Conservation (phyloP, 169 alveolate species). For the Sarcocystis neurona region DNA sequence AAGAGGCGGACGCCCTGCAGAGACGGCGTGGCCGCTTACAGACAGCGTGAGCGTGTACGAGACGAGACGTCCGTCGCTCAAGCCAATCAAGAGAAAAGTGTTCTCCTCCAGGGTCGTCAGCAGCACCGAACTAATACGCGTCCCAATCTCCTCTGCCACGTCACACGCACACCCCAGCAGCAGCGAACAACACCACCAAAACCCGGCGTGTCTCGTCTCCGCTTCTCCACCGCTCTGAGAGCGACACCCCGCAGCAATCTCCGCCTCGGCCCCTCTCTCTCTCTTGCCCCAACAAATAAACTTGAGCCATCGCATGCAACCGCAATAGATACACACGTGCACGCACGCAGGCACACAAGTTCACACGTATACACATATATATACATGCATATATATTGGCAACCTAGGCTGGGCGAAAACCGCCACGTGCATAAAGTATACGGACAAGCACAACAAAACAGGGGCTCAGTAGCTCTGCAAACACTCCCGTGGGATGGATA, state of each 20-base stretch:
- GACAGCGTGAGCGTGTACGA: constrained; percentile 17
- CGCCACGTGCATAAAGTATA: neutral
- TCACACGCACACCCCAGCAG: too few species aligned
- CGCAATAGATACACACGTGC: too few species aligned
- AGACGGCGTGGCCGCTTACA: neutral
- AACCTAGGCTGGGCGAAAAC: neutral
- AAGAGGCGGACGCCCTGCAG: neutral
- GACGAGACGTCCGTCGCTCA: constrained; percentile 50
- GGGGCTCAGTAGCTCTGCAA: too few species aligned
- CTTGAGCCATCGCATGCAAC: too few species aligned
- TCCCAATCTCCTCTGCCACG: constrained; percentile 43
- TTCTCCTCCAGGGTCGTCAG: constrained; percentile 1
- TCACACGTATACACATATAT: neutral
- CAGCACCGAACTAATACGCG: neutral
- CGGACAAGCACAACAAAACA: too few species aligned
- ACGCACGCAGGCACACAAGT: neutral
- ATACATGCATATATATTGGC: neutral
- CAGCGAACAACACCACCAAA: too few species aligned
- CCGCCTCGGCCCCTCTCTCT: too few species aligned
- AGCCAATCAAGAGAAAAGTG: constrained; percentile 8
- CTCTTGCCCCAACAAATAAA: neutral
- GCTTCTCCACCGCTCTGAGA: too few species aligned
- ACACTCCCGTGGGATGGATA: neutral
- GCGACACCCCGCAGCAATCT: too few species aligned
- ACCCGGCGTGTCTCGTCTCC: too few species aligned